Evolutionary conservation across 257 asterid species (phyloP).

Genomic region (Ballota nigra): DNA sequence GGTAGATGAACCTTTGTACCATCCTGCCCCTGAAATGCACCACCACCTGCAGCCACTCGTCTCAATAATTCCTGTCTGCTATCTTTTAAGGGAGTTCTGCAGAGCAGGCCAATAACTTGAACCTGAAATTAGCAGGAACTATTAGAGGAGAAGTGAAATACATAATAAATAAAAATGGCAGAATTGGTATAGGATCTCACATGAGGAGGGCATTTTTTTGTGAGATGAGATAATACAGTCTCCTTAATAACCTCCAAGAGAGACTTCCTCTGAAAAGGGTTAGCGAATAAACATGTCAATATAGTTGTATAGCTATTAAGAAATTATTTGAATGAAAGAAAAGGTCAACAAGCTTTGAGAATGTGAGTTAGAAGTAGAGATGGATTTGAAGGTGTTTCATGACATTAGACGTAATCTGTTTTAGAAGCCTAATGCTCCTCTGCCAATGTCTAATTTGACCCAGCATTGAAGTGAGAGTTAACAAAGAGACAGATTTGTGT

Average conservation of each 20-base stretch:
- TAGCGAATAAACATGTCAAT: slow-evolving; percentile 15
- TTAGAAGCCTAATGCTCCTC: neutral
- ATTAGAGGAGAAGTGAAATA: slow-evolving; percentile 9
- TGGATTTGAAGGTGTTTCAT: slow-evolving; percentile 4
- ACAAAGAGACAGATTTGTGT: neutral
- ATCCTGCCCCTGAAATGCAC: slow-evolving; percentile 71
- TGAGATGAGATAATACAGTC: slow-evolving; percentile 92
- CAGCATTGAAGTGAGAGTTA: neutral
- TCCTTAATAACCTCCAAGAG: slow-evolving; percentile 95
- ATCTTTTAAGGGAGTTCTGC: slow-evolving; percentile 89
- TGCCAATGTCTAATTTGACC: neutral
- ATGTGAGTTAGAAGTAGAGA: neutral
- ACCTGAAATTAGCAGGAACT: slow-evolving; percentile 50
- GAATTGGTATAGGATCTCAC: slow-evolving; percentile 47
- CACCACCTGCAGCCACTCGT: slow-evolving; percentile 98
- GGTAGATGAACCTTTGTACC: slow-evolving; percentile 97
- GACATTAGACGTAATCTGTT: neutral
- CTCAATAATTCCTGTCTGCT: slow-evolving; percentile 88
- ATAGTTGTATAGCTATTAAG: slow-evolving; percentile 18
- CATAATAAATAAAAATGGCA: neutral
- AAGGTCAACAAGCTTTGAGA: neutral
- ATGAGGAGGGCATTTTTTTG: slow-evolving; percentile 90
- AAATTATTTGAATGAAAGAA: slow-evolving; percentile 12
- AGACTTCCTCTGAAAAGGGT: slow-evolving; percentile 69
- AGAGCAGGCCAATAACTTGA: slow-evolving; percentile 95